Percentiles rank a stretch among this genome's conserved stretches.
phyloP scores from a whole-genome alignment of 1,284 basidiomycete genomes.

The Apiotrichum mycotoxinovorans region DNA sequence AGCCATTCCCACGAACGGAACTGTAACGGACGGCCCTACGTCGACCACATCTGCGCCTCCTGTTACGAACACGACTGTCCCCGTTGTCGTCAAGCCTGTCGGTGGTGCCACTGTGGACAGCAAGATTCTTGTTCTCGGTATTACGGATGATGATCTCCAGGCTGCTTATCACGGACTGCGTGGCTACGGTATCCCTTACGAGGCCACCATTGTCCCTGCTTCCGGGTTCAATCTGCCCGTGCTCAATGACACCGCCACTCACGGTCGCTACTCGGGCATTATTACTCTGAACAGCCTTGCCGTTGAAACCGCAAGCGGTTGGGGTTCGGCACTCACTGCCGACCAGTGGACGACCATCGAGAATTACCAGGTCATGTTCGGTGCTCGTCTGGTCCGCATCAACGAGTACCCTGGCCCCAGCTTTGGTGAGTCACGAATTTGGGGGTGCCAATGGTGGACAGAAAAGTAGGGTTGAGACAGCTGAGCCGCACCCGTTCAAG shows the following conservation, averaged over 20 bases:
- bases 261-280: conserved; percentile 10
- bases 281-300: conserved; percentile 4
- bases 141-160: background rate
- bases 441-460: too few relatives aligned
- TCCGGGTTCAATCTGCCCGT: background rate
- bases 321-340: conserved; percentile 4
- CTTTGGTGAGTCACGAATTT: background rate
- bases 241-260: background rate
- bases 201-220: background rate
- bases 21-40: too few relatives aligned
- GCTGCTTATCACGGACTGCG: conserved; percentile 1
- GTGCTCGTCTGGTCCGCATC: conserved; percentile 12
- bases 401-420: conserved; percentile 9
- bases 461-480: too few relatives aligned
- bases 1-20: background rate
- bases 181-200: conserved; percentile 11
- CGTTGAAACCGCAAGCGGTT: background rate
- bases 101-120: conserved; percentile 6
- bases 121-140: conserved; percentile 6
- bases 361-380: conserved; percentile 7
- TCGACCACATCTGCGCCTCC: background rate
- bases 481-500: too few relatives aligned
- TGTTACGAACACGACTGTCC: background rate
- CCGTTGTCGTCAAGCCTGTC: background rate
- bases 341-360: conserved; percentile 5